Evolutionary conservation across 2,329 filamentous ascomycete genomes (phyloP).

Genomic region (Colletotrichum sp.): DNA sequence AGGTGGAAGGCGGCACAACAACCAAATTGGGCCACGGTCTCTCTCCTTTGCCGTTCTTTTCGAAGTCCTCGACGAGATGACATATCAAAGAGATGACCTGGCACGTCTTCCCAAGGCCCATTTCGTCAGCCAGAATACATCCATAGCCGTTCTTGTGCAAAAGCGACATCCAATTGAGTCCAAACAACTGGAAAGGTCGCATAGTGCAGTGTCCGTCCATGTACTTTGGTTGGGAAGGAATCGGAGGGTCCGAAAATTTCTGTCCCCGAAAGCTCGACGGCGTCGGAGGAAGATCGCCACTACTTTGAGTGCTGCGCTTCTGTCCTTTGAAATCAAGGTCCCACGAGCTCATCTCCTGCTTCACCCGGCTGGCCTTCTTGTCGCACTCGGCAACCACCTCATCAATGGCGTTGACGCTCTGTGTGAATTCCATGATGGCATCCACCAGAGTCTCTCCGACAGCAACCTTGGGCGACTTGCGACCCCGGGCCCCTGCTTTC

Average conservation of each 20-base stretch:
- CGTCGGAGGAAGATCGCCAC: conserved; percentile 44
- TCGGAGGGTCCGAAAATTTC: conserved; percentile 45
- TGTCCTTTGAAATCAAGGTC: conserved; percentile 53
- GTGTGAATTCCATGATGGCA: conserved; percentile 72
- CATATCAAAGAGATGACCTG: conserved; percentile 93
- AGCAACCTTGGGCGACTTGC: conserved; percentile 48
- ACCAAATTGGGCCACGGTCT: conserved; percentile 77
- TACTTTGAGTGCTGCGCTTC: conserved; percentile 32
- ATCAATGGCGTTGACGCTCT: conserved; percentile 83
- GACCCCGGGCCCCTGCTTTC: conserved; percentile 45
- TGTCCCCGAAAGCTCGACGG: conserved; percentile 41
- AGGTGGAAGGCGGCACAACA: conserved; percentile 89
- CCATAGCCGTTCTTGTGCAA: conserved; percentile 81
- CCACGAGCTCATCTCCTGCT: conserved; percentile 51
- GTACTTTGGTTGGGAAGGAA: conserved; percentile 70
- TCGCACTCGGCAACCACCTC: conserved; percentile 80
- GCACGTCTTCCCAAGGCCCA: conserved; percentile 96
- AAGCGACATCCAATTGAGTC: conserved; percentile 91
- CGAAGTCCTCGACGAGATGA: conserved; percentile 73
- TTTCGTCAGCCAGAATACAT: conserved; percentile 95
- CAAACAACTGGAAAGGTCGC: conserved; percentile 94
- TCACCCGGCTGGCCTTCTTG: conserved; percentile 65
- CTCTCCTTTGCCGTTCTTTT: conserved; percentile 32
- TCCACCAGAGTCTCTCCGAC: conserved; percentile 59
- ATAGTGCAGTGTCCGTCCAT: conserved; percentile 80